phyloP scores from a whole-genome alignment of 192 early-diverging fungal species.

The Oehlia diaphana region DNA sequence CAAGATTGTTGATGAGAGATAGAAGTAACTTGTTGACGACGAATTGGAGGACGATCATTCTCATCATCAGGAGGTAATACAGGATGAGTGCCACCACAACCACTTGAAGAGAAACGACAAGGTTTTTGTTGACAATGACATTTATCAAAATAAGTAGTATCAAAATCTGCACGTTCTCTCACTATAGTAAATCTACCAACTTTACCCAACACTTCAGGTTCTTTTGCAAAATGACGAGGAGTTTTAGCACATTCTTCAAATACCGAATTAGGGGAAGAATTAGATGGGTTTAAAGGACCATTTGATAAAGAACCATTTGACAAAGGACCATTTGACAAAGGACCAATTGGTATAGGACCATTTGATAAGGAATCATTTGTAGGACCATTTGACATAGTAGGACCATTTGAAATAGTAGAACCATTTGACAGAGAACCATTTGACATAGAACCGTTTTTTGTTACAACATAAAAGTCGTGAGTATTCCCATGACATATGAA shows the following conservation, averaged over 20 bases:
- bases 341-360: too few relatives aligned
- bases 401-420: too few relatives aligned
- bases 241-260: constrained; percentile 17
- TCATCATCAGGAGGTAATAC: neutral
- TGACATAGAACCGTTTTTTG: too few relatives aligned
- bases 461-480: too few relatives aligned
- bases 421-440: too few relatives aligned
- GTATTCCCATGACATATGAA: too few relatives aligned
- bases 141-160: constrained; percentile 16
- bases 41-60: neutral
- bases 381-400: too few relatives aligned
- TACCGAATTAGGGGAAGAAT: neutral
- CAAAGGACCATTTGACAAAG: too few relatives aligned
- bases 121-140: constrained; percentile 24
- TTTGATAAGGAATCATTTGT: too few relatives aligned
- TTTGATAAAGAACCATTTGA: too few relatives aligned
- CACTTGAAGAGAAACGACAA: neutral
- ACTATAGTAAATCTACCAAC: constrained; percentile 23
- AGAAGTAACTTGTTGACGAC: too few relatives aligned
- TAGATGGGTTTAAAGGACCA: too few relatives aligned
- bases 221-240: neutral
- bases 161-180: constrained; percentile 20
- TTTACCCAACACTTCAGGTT: constrained; percentile 22
- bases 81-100: neutral
- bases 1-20: neutral